Conservation (phyloP, 305 asterid genomes). For the Fraxinus greggii region DNA sequence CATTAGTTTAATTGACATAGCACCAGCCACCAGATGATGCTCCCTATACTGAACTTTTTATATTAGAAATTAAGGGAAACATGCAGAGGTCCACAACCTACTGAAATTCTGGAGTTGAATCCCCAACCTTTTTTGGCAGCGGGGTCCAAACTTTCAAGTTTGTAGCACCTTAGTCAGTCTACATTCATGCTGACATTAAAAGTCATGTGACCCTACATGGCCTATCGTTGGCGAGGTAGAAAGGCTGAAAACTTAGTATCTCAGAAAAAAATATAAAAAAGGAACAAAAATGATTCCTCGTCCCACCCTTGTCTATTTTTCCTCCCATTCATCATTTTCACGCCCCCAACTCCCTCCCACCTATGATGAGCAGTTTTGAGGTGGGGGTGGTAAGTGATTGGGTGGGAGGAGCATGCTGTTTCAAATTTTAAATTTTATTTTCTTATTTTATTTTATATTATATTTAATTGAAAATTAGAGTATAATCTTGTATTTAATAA, state of each 20-base stretch:
- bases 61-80: background rate
- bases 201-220: background rate
- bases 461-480: background rate
- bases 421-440: background rate
- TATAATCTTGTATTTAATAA: background rate
- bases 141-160: background rate
- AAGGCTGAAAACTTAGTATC: background rate
- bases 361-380: background rate
- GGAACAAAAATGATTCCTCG: background rate
- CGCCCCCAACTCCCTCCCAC: background rate
- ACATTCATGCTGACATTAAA: background rate
- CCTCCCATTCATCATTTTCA: background rate
- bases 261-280: background rate
- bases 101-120: background rate
- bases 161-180: background rate
- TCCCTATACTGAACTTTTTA: background rate
- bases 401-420: background rate
- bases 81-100: background rate
- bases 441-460: background rate
- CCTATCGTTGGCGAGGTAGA: background rate
- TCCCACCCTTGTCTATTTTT: background rate
- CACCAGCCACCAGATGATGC: background rate
- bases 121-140: background rate
- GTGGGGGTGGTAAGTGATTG: background rate
- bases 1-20: constrained; percentile 3